Evolutionary conservation across 1,139 yeast species (phyloP).

Genomic region (Entelexis paramagnoliae): DNA sequence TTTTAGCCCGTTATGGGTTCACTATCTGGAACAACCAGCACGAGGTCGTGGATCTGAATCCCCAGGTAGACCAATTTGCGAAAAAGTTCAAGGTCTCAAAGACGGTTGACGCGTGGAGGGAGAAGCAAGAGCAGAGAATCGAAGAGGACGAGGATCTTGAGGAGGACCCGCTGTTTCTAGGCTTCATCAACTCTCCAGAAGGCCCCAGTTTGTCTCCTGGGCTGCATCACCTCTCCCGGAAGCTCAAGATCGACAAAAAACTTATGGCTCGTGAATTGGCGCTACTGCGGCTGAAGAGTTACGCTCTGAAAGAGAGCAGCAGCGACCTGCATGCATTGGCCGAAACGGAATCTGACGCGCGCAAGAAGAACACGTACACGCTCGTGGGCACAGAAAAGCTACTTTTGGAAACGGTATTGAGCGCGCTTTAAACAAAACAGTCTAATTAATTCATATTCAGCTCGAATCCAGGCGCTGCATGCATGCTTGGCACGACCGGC

Average conservation of each 20-base stretch:
- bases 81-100: conserved; percentile 28
- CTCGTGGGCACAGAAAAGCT: conserved; percentile 13
- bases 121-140: conserved; percentile 3
- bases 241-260: not conserved
- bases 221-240: not conserved
- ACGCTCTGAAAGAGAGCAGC: conserved; percentile 5
- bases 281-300: not conserved
- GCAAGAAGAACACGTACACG: not conserved
- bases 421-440: not conserved
- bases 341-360: not conserved
- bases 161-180: conserved; percentile 7
- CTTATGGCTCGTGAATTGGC: not conserved
- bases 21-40: conserved; percentile 45
- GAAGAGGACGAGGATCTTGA: conserved; percentile 2
- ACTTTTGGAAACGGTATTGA: conserved; percentile 4
- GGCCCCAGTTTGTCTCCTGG: conserved; percentile 1
- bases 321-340: not conserved
- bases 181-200: not conserved
- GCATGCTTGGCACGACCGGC: no score
- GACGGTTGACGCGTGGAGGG: conserved; percentile 6
- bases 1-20: conserved; percentile 70
- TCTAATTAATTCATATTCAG: no score
- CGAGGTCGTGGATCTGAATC: conserved; percentile 38
- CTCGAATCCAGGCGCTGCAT: no score
- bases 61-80: conserved; percentile 5